Conservation (phyloP, 306 rosid species). For the Begonia fuchsioides region DNA sequence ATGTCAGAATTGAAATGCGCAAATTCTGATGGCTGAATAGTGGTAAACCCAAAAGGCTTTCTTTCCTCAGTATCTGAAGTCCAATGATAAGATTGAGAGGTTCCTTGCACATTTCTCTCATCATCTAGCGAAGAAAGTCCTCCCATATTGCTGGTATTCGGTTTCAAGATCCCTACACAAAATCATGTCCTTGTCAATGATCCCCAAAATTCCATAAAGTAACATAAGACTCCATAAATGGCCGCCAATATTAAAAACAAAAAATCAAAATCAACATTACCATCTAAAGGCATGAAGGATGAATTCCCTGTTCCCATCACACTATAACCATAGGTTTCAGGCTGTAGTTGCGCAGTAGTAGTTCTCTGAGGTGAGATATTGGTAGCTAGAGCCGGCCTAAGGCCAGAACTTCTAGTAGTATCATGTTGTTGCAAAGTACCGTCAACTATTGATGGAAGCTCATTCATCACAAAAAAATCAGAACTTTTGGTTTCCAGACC, state of each 20-base stretch:
- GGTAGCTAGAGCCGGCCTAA: constrained; percentile 26
- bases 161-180: constrained; percentile 14
- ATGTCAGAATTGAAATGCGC: constrained; percentile 21
- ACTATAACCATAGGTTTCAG: constrained; percentile 30
- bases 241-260: not conserved
- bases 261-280: constrained; percentile 20
- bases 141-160: constrained; percentile 1
- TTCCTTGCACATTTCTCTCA: constrained; percentile 17
- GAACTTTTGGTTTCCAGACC: constrained; percentile 25
- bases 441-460: constrained; percentile 24
- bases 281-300: constrained; percentile 31
- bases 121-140: constrained; percentile 22
- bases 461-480: constrained; percentile 24
- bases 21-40: constrained; percentile 34
- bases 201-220: constrained; percentile 7
- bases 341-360: constrained; percentile 20
- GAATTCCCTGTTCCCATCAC: constrained; percentile 18
- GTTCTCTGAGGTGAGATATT: constrained; percentile 38
- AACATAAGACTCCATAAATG: constrained; percentile 5
- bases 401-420: constrained; percentile 18
- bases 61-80: constrained; percentile 26
- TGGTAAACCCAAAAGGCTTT: constrained; percentile 15
- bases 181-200: constrained; percentile 10
- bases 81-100: constrained; percentile 22
- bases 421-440: constrained; percentile 27